These are phyloP conservation scores for Cnidoscolus chayamansa DNA, from an alignment of 441 rosid species.

Conservation along the genomic window DNA sequence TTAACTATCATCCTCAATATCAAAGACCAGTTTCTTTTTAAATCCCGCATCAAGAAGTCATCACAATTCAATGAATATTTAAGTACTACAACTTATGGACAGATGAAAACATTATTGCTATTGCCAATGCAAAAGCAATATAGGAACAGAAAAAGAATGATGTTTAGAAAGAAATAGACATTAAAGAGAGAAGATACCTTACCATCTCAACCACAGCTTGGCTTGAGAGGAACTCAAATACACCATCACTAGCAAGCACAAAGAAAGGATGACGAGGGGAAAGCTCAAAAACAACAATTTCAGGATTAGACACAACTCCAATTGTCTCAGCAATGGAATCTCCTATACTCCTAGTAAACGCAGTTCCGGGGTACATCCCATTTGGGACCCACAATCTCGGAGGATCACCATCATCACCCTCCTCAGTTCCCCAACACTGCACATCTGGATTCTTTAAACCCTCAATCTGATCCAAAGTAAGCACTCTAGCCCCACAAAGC, in stretches of 20 bases:
- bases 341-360: conserved; percentile 96
- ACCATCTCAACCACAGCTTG: conserved; percentile 99
- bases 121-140: not conserved
- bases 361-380: conserved; percentile 99
- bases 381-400: conserved; percentile 93
- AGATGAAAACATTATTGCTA: not conserved
- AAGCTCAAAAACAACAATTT: conserved; percentile 86
- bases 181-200: conserved; percentile 39
- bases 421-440: conserved; percentile 98
- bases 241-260: conserved; percentile 99
- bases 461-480: conserved; percentile 97
- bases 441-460: conserved; percentile 93
- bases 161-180: not conserved
- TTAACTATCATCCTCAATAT: not conserved
- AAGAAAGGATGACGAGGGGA: conserved; percentile 78
- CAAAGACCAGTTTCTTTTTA: not conserved
- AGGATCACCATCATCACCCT: conserved; percentile 97
- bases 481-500: conserved; percentile 92
- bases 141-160: not conserved
- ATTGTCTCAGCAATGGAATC: conserved; percentile 94
- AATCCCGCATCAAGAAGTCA: not conserved
- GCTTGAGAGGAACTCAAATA: conserved; percentile 95
- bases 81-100: not conserved
- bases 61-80: not conserved
- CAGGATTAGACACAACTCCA: conserved; percentile 98